Conservation (phyloP, 495 filamentous ascomycete genomes). For the Bombardia bombarda region DNA sequence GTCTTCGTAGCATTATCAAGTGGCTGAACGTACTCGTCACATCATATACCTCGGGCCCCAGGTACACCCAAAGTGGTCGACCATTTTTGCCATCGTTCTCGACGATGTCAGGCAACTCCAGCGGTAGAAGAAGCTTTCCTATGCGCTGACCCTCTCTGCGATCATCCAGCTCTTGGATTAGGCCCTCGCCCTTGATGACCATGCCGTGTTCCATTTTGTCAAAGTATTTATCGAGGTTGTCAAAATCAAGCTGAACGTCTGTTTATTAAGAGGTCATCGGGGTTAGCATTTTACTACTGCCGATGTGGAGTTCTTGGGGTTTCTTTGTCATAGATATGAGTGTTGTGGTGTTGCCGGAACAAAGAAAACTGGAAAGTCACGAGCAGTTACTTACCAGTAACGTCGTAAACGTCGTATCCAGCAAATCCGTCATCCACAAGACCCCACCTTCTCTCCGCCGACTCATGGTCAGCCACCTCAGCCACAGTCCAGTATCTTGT, state of each 20-base stretch:
- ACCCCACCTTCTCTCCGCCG: neutral
- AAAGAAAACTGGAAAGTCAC: no score
- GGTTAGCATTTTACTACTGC: neutral
- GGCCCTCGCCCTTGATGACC: no score
- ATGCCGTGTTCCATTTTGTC: no score
- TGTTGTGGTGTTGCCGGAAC: neutral
- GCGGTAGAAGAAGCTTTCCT: neutral
- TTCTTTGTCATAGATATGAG: no score
- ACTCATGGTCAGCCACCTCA: neutral
- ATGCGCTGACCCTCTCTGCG: neutral
- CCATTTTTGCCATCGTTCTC: neutral
- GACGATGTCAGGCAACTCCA: neutral
- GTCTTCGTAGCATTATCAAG: neutral
- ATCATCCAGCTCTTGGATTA: no score
- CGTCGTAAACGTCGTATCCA: neutral
- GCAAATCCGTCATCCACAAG: neutral
- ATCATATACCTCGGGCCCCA: neutral
- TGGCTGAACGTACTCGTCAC: neutral
- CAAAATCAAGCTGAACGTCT: no score
- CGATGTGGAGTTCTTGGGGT: neutral
- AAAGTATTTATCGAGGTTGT: neutral
- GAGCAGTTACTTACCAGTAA: neutral
- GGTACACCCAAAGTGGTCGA: neutral
- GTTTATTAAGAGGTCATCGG: neutral
- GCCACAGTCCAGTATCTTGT: neutral